Percentiles rank a stretch among this genome's conserved stretches.
phyloP scores from a whole-genome alignment of 2,329 filamentous ascomycete species.

The Penicillium sp. region DNA sequence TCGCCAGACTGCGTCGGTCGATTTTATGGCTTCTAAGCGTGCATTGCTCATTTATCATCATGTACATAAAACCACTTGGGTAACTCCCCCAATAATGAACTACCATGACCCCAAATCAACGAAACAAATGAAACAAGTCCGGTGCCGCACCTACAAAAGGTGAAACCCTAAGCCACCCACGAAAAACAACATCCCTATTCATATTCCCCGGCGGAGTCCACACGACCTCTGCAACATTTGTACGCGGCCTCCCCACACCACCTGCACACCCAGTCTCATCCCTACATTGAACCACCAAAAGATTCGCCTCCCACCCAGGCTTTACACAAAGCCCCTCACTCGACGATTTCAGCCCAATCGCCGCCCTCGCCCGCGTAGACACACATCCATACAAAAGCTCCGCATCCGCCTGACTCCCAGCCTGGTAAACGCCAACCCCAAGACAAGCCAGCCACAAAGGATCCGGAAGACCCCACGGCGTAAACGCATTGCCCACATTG shows the following conservation, averaged over 20 bases:
- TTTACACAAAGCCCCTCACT: constrained; percentile 9
- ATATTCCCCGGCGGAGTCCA: constrained; percentile 36
- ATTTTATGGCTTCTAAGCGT: neutral
- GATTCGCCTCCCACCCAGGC: constrained; percentile 15
- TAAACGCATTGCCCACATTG: constrained; percentile 72
- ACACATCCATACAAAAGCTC: constrained; percentile 56
- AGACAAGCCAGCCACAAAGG: constrained; percentile 60
- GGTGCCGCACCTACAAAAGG: neutral
- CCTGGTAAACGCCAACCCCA: constrained; percentile 65
- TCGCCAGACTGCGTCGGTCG: too few species aligned
- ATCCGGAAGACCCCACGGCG: constrained; percentile 64
- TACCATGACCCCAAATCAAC: neutral
- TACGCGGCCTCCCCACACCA: constrained; percentile 25
- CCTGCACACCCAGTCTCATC: constrained; percentile 36
- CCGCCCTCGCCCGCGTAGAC: constrained; percentile 42
- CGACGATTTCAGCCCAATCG: constrained; percentile 30
- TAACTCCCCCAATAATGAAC: neutral
- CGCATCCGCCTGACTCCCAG: constrained; percentile 58
- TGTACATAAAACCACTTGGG: neutral
- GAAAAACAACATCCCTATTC: constrained; percentile 27
- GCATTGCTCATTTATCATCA: neutral
- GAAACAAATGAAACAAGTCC: neutral
- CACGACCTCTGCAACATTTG: constrained; percentile 36
- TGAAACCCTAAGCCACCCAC: constrained; percentile 20
- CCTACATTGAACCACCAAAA: constrained; percentile 27